Conservation (phyloP, 345 rosid genomes). For the Eucalyptus polyanthemos region DNA sequence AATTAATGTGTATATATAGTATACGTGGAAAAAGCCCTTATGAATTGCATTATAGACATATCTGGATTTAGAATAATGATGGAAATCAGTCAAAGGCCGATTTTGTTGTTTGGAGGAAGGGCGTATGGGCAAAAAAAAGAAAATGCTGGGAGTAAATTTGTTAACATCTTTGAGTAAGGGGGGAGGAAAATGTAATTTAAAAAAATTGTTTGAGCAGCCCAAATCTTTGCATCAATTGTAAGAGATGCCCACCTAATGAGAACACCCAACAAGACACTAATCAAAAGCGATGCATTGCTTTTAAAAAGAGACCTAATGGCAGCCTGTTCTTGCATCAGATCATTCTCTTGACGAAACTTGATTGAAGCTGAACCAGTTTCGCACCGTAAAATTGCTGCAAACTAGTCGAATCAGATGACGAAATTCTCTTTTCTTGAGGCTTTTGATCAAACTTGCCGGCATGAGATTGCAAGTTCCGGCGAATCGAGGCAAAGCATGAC, state of each 20-base stretch:
- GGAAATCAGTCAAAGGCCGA: neutral
- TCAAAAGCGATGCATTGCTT: too few relatives aligned
- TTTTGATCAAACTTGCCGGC: neutral
- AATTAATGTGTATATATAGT: too few relatives aligned
- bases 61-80: too few relatives aligned
- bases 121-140: neutral
- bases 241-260: neutral
- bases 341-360: neutral
- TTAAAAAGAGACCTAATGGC: too few relatives aligned
- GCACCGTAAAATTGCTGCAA: too few relatives aligned
- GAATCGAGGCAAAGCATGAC: rapidly evolving
- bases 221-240: neutral
- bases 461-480: rapidly evolving
- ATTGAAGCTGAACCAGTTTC: rapidly evolving
- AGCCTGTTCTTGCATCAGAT: too few relatives aligned
- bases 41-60: neutral
- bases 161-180: neutral
- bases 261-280: neutral
- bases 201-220: neutral
- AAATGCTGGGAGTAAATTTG: neutral
- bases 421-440: neutral
- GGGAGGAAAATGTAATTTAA: neutral
- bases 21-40: neutral
- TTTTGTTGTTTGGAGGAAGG: neutral
- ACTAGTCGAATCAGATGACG: neutral